phyloP scores from a whole-genome alignment of 257 asterid species.

The Nicotiana noctiflora region DNA sequence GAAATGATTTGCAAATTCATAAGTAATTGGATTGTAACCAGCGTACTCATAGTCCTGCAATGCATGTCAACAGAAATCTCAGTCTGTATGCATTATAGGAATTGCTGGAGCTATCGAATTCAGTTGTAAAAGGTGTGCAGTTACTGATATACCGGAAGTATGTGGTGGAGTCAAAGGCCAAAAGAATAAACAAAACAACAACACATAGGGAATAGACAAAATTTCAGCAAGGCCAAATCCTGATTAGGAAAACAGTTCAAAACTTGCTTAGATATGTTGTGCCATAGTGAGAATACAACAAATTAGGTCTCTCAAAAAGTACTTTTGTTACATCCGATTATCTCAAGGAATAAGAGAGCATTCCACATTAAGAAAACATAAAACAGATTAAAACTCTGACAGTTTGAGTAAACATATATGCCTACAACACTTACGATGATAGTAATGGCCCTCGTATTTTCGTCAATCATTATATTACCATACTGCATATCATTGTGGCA shows the following conservation, averaged over 20 bases:
- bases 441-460: constrained; percentile 40
- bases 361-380: too few species aligned
- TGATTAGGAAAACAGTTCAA: background rate
- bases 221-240: background rate
- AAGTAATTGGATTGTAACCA: constrained; percentile 83
- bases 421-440: constrained; percentile 43
- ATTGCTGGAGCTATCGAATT: background rate
- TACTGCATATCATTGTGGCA: constrained; percentile 97
- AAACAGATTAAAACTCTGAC: too few species aligned
- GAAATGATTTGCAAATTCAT: constrained; percentile 93
- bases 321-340: background rate
- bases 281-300: background rate
- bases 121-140: background rate
- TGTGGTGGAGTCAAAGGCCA: background rate
- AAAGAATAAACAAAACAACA: background rate
- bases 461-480: constrained; percentile 88
- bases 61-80: background rate
- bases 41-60: constrained; percentile 86
- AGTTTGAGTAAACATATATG: too few species aligned
- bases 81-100: background rate
- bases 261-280: background rate
- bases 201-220: background rate
- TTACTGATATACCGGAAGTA: background rate
- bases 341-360: background rate
- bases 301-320: background rate